Base-by-base conservation (phyloP, 2,329 filamentous ascomycete species). In the Venturia asperata region DNA sequence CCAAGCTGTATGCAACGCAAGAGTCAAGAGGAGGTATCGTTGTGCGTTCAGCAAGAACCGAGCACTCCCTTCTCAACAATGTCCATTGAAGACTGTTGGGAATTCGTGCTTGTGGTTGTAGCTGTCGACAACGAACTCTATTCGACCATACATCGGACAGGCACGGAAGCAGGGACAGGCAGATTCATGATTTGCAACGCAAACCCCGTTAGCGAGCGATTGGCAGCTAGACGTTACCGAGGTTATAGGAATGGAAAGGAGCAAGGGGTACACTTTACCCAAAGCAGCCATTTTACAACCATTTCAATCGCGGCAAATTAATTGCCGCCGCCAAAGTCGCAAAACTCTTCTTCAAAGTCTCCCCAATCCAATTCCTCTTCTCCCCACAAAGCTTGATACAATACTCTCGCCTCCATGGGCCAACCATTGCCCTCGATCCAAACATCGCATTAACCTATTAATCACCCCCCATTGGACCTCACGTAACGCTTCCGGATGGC, bases 121-220 rank as follows among this genome's bases (percentile, higher is more conserved):
- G 19, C 73, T 71, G 13, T 74, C 69, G 27, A 78, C 71, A 0
- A 75, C 74, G 9, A 83, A 67, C 0, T 73, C 75, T 15, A 83
- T 70, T 1, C 75, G 74, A 68, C 83, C 81, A 67, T 79, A 77
- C 41, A 78, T 69, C 5, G 77, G 70, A 3, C 78, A 77, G 1
- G 81, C 72, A 1, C 79, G 78, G 65, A 80, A 82, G 13, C 77
- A 74, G 0, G 76, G 30, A 34, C 30, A 34, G 30, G 6, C 30
- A 34, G 30, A 34, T 34, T 6, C 30, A 34, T 34, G 30, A 3
- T 34, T 6, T 3, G 30, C 30, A 34, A 34, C 30, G 30, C 3
- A 34, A 34, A 34, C 3, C 30, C 30, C 30, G n/a, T 6, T 34
- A 34, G 30, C 30, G 6, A 34, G 30, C 30, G 30, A 34, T 34